These are phyloP conservation scores for Zalaria obscura DNA, from an alignment of 2,329 filamentous ascomycete genomes.

Conservation along the genomic window DNA sequence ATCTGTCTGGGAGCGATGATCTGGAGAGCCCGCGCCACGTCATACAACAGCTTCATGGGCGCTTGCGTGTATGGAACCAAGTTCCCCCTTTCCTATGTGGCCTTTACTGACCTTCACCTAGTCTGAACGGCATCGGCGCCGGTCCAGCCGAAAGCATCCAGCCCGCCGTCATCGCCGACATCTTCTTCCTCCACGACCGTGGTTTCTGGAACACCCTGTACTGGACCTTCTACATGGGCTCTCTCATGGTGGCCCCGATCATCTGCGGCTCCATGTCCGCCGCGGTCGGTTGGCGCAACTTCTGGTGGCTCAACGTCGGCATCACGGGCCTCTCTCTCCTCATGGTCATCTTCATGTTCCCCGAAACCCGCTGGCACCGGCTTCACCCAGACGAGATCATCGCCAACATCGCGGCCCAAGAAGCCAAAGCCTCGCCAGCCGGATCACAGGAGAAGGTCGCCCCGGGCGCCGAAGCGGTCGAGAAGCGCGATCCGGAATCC, in stretches of 20 bases:
- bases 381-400: conserved; percentile 17
- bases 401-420: conserved; percentile 2
- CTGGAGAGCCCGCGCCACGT: conserved; percentile 43
- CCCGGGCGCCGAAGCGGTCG: conserved; percentile 8
- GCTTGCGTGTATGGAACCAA: conserved; percentile 25
- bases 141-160: conserved; percentile 49
- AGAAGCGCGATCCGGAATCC: conserved; percentile 12
- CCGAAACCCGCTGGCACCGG: conserved; percentile 48
- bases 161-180: conserved; percentile 49
- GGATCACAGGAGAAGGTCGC: conserved; percentile 7
- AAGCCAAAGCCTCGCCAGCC: conserved; percentile 2
- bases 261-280: conserved; percentile 47
- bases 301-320: conserved; percentile 53
- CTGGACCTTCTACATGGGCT: conserved; percentile 48
- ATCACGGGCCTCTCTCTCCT: conserved; percentile 36
- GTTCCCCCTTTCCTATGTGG: conserved; percentile 13
- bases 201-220: conserved; percentile 49
- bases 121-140: conserved; percentile 46
- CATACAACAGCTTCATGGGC: conserved; percentile 50
- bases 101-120: background rate
- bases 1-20: conserved; percentile 40
- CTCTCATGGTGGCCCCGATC: conserved; percentile 46
- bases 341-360: conserved; percentile 44
- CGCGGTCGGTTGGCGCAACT: conserved; percentile 44
- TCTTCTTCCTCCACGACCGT: conserved; percentile 51